These are phyloP conservation scores for Iris macrosiphon DNA, from an alignment of 106 monocot genomes.

Conservation along the genomic window DNA sequence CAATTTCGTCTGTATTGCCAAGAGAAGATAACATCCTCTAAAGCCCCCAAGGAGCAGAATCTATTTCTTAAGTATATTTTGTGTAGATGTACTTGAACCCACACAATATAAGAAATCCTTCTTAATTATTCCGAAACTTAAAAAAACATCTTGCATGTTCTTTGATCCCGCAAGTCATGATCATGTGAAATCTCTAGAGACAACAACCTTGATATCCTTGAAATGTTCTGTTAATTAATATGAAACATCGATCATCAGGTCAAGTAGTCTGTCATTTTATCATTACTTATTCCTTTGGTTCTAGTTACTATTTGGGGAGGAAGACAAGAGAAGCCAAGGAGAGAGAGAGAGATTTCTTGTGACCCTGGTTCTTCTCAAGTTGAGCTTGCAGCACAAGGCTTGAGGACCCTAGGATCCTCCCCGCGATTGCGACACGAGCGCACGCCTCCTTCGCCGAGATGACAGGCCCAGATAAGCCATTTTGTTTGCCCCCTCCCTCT, in stretches of 20 bases:
- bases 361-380: slow-evolving; percentile 2
- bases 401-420: slow-evolving; percentile 12
- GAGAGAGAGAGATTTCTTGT: slow-evolving; percentile 18
- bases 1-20: no score
- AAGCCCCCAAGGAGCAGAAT: no score
- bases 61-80: no score
- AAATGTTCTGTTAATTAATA: not conserved
- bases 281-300: not conserved
- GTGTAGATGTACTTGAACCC: no score
- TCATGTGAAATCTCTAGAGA: not conserved
- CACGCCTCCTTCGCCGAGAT: slow-evolving; percentile 10
- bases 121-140: no score
- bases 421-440: slow-evolving; percentile 14
- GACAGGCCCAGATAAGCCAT: slow-evolving; percentile 6
- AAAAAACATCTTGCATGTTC: no score
- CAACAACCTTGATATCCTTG: slow-evolving; percentile 12
- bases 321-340: not conserved
- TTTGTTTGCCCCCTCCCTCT: no score
- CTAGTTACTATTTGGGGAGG: no score
- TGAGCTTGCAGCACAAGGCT: slow-evolving; percentile 19
- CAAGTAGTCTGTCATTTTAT: not conserved
- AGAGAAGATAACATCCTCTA: no score
- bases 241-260: not conserved
- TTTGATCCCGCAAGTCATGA: not conserved
- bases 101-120: no score